Evolutionary conservation across 169 alveolate species (phyloP).

Genomic region (Eimeria tenella): DNA sequence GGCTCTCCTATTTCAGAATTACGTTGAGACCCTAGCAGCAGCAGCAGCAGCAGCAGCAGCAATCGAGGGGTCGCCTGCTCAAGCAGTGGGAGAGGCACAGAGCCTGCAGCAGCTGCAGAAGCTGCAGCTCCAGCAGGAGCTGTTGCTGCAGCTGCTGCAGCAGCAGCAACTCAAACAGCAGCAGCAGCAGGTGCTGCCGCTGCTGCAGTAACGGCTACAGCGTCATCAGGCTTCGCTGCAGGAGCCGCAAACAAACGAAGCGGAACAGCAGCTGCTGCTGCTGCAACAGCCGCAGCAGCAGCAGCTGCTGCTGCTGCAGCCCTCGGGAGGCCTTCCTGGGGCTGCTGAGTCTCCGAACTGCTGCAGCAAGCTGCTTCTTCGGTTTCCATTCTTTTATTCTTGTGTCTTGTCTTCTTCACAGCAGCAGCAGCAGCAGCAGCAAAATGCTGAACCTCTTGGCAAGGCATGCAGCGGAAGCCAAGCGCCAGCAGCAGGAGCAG

Average conservation of each 20-base stretch:
- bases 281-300: no score
- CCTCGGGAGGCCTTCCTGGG: no score
- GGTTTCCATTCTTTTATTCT: background rate
- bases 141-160: background rate
- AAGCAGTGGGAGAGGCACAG: no score
- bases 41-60: background rate
- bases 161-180: constrained; percentile 7
- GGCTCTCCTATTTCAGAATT: background rate
- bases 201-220: background rate
- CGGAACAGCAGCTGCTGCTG: background rate
- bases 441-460: background rate
- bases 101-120: background rate
- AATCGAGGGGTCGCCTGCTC: background rate
- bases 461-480: background rate
- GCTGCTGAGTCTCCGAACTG: background rate
- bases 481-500: constrained; percentile 34
- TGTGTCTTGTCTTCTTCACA: background rate
- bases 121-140: background rate
- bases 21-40: background rate
- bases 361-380: background rate
- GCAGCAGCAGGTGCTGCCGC: background rate
- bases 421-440: constrained; percentile 38
- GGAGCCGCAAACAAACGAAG: background rate
- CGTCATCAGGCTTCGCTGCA: background rate
- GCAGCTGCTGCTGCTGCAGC: background rate